phyloP scores from a whole-genome alignment of 1,284 basidiomycete genomes.

The Athelia sp. region DNA sequence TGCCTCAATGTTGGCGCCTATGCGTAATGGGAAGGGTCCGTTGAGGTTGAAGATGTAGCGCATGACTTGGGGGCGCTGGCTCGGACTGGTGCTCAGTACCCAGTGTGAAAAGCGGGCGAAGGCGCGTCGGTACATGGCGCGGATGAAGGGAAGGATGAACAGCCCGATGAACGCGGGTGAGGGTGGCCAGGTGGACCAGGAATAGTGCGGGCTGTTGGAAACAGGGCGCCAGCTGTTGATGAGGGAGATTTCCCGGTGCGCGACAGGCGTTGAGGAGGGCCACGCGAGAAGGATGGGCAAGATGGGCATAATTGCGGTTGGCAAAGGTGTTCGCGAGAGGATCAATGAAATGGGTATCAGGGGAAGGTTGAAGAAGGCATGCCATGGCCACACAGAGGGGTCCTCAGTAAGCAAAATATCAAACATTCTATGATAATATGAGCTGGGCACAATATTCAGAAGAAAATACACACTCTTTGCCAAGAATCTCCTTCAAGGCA shows the following conservation, averaged over 20 bases:
- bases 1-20: conserved; percentile 21
- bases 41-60: conserved; percentile 40
- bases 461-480: conserved; percentile 47
- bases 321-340: conserved; percentile 48
- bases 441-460: neutral
- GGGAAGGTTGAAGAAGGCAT: conserved; percentile 67
- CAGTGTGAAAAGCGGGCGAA: conserved; percentile 39
- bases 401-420: conserved; percentile 59
- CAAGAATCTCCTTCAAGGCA: conserved; percentile 65
- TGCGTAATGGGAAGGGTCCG: conserved; percentile 38
- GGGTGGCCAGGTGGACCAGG: conserved; percentile 49
- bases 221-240: conserved; percentile 16
- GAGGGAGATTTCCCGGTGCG: conserved; percentile 19
- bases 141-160: conserved; percentile 46
- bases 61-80: conserved; percentile 8
- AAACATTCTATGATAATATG: conserved; percentile 39
- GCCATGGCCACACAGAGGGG: conserved; percentile 63
- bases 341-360: conserved; percentile 53
- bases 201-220: conserved; percentile 11
- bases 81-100: conserved; percentile 36
- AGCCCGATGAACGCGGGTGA: conserved; percentile 51
- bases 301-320: conserved; percentile 40
- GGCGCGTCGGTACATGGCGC: conserved; percentile 38
- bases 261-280: conserved; percentile 49
- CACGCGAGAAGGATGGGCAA: conserved; percentile 59